Evolutionary conservation across 805 yeast genomes (phyloP).

Genomic region (Nakazawaea molendinolei): DNA sequence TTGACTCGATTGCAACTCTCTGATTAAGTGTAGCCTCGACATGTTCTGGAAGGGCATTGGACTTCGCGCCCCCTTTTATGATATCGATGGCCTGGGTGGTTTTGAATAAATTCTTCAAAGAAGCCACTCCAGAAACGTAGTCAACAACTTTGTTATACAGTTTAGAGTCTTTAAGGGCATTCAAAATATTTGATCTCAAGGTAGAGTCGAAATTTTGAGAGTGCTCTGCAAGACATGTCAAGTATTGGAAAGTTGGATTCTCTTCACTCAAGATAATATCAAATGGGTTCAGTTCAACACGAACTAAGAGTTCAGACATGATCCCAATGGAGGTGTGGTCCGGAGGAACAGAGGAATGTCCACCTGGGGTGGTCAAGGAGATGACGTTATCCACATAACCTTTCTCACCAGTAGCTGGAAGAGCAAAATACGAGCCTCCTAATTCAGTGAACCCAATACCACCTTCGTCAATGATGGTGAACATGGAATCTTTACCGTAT

Average conservation of each 20-base stretch:
- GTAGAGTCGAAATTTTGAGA: constrained; percentile 20
- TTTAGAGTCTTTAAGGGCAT: constrained; percentile 26
- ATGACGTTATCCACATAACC: constrained; percentile 38
- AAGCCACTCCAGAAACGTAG: constrained; percentile 15
- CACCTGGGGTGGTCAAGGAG: constrained; percentile 56
- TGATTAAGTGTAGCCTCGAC: constrained; percentile 45
- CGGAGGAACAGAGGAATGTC: constrained; percentile 71
- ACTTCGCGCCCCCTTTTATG: constrained; percentile 57
- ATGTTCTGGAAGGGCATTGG: constrained; percentile 63
- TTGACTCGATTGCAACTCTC: constrained; percentile 50
- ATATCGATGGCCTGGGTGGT: constrained; percentile 59
- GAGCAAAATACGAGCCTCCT: constrained; percentile 42
- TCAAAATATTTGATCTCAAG: constrained; percentile 21
- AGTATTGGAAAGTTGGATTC: constrained; percentile 48
- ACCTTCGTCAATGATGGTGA: constrained; percentile 62
- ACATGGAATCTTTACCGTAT: constrained; percentile 49
- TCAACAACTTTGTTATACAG: constrained; percentile 25
- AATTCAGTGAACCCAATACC: constrained; percentile 27
- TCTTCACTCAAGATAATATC: constrained; percentile 32
- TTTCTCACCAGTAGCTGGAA: constrained; percentile 53
- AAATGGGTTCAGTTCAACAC: constrained; percentile 48
- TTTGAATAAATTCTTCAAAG: constrained; percentile 32
- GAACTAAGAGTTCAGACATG: constrained; percentile 42
- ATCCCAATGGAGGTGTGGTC: constrained; percentile 69
- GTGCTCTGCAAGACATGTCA: constrained; percentile 53